phyloP scores from a whole-genome alignment of 257 asterid species.

The Eustoma russellianum region DNA sequence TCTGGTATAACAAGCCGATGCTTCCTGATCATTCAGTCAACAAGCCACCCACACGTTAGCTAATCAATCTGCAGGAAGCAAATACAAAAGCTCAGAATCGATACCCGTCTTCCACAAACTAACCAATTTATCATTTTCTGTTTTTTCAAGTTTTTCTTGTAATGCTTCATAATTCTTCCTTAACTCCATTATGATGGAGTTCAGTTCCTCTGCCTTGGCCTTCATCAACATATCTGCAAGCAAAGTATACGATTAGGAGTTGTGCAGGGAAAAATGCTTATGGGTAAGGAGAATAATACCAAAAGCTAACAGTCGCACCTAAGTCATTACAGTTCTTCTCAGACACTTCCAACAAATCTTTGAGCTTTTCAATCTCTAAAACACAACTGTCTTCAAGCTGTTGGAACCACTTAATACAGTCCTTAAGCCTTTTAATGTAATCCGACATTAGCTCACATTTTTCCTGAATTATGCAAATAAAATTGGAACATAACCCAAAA shows the following conservation, averaged over 20 bases:
- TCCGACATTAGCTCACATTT: slow-evolving; percentile 64
- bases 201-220: slow-evolving; percentile 74
- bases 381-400: slow-evolving; percentile 59
- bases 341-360: slow-evolving; percentile 48
- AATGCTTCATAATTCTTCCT: slow-evolving; percentile 56
- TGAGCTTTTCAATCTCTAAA: slow-evolving; percentile 44
- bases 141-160: slow-evolving; percentile 62
- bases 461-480: slow-evolving; percentile 38
- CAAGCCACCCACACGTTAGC: slow-evolving; percentile 5
- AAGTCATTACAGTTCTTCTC: slow-evolving; percentile 41
- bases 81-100: neutral
- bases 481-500: neutral
- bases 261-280: neutral
- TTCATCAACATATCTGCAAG: slow-evolving; percentile 54
- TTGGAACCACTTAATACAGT: slow-evolving; percentile 76
- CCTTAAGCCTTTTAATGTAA: slow-evolving; percentile 60
- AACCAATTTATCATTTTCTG: slow-evolving; percentile 68
- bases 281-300: neutral
- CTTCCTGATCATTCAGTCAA: slow-evolving; percentile 43
- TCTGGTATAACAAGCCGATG: slow-evolving; percentile 47
- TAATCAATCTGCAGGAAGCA: neutral
- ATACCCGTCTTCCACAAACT: slow-evolving; percentile 2
- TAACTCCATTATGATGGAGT: slow-evolving; percentile 63
- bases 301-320: slow-evolving; percentile 13
- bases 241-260: neutral